Percentiles rank a stretch among this genome's conserved stretches.
Conservation (phyloP, 1,139 yeast genomes). For the Debaryomyces nepalensis region DNA sequence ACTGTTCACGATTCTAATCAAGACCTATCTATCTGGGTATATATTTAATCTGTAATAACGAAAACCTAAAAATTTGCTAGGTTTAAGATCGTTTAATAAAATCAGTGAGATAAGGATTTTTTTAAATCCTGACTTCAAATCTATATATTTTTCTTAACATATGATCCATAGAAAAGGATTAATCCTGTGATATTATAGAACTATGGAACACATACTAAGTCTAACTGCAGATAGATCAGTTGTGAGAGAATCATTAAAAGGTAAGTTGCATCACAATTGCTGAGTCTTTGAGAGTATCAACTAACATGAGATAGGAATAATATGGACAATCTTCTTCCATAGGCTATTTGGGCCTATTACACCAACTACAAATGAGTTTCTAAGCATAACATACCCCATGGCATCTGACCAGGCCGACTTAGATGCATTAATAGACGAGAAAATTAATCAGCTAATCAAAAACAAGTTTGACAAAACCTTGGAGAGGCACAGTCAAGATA, state of each 20-base stretch:
- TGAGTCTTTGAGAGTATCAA: slow-evolving; percentile 9
- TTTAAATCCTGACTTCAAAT: not conserved
- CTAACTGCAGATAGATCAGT: slow-evolving; percentile 49
- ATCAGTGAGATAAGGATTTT: slow-evolving; percentile 9
- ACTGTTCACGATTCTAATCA: too few species aligned
- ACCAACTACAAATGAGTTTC: slow-evolving; percentile 54
- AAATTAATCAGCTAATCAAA: slow-evolving; percentile 41
- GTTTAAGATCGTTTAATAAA: slow-evolving; percentile 2
- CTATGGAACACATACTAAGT: slow-evolving; percentile 45
- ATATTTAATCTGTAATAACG: too few species aligned
- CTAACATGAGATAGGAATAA: slow-evolving; percentile 49
- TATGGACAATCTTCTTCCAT: slow-evolving; percentile 72
- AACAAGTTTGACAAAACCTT: slow-evolving; percentile 26
- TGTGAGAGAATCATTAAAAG: slow-evolving; percentile 49
- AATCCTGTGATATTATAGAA: slow-evolving; percentile 9
- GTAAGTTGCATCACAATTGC: slow-evolving; percentile 32
- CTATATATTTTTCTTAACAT: not conserved
- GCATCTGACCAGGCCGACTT: slow-evolving; percentile 48
- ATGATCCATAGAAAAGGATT: slow-evolving; percentile 1
- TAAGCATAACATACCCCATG: slow-evolving; percentile 51
- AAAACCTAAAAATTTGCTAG: too few species aligned
- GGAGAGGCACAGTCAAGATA: slow-evolving; percentile 9
- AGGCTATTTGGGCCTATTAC: slow-evolving; percentile 69
- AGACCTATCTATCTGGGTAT: too few species aligned
- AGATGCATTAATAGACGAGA: slow-evolving; percentile 49